These are phyloP conservation scores for Wickerhamiella sergipiensis DNA, from an alignment of 805 yeast genomes.

Conservation along the genomic window DNA sequence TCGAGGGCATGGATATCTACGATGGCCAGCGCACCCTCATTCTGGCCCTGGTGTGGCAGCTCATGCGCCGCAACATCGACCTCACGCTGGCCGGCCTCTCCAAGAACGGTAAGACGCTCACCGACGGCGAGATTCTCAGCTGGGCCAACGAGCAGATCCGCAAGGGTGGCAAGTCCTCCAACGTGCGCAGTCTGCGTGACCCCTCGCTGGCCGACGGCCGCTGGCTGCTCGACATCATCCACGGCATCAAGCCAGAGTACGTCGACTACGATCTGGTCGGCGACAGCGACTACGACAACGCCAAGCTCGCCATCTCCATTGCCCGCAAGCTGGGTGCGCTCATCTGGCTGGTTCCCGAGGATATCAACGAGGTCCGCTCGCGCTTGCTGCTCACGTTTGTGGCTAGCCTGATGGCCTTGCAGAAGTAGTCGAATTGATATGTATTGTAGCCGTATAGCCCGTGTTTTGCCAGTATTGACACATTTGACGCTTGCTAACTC, in stretches of 20 bases:
- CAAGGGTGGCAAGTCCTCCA: constrained; percentile 68
- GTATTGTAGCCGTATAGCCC: background rate
- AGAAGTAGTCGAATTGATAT: background rate
- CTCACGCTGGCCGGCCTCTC: constrained; percentile 65
- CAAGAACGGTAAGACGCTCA: constrained; percentile 56
- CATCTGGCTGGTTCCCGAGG: constrained; percentile 99
- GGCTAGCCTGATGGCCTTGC: constrained; percentile 81
- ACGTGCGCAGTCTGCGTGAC: constrained; percentile 78
- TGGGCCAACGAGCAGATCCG: constrained; percentile 86
- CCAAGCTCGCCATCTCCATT: constrained; percentile 91
- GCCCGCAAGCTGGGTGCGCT: constrained; percentile 97
- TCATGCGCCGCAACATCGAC: constrained; percentile 91
- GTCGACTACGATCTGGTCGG: constrained; percentile 90
- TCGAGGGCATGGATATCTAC: constrained; percentile 92
- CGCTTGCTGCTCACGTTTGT: constrained; percentile 88
- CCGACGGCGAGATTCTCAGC: constrained; percentile 74
- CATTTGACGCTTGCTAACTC: too few relatives aligned
- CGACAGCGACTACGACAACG: constrained; percentile 85
- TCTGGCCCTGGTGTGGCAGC: constrained; percentile 92
- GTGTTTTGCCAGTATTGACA: too few relatives aligned
- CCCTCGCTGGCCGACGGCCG: constrained; percentile 60
- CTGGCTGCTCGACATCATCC: constrained; percentile 75
- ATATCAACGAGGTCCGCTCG: constrained; percentile 89
- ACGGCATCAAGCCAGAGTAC: constrained; percentile 94
- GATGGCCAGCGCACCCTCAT: constrained; percentile 86